Conservation (phyloP, 176 grass and related monocot genomes). For the Rhynchospora breviuscula region DNA sequence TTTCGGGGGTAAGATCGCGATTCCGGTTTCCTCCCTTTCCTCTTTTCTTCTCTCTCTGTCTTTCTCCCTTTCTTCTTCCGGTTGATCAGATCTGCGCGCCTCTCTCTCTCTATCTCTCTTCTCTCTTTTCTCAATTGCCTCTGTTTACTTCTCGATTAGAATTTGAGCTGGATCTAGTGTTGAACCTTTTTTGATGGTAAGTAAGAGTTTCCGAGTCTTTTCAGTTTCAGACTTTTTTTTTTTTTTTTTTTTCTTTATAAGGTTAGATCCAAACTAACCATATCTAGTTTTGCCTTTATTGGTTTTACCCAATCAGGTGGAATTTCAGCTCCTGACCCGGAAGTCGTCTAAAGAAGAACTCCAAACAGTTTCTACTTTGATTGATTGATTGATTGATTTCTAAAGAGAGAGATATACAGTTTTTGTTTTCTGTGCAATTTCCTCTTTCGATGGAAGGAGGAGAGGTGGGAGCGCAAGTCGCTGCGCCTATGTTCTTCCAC, state of each 20-base stretch:
- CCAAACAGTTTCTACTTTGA: background rate
- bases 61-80: background rate
- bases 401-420: background rate
- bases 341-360: background rate
- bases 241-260: slow-evolving; percentile 14
- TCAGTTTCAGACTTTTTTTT: slow-evolving; percentile 1
- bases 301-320: slow-evolving; percentile 4
- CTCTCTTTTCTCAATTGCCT: background rate
- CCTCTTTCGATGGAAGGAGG: slow-evolving; percentile 26
- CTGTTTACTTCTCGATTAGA: background rate
- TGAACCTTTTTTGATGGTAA: background rate
- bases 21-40: background rate
- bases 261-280: slow-evolving; percentile 17
- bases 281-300: background rate
- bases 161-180: slow-evolving; percentile 17
- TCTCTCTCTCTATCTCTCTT: background rate
- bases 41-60: background rate
- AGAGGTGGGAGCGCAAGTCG: slow-evolving; percentile 77
- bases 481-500: slow-evolving; percentile 53
- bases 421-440: background rate
- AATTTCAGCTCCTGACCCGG: background rate
- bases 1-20: slow-evolving; percentile 10
- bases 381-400: slow-evolving; percentile 2
- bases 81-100: slow-evolving; percentile 23
- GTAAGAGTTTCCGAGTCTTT: background rate